A percentile compares a stretch with the other conserved stretches of the same genome.
Conservation (phyloP, 768 basidiomycete genomes). For the Suillus tomentosus region DNA sequence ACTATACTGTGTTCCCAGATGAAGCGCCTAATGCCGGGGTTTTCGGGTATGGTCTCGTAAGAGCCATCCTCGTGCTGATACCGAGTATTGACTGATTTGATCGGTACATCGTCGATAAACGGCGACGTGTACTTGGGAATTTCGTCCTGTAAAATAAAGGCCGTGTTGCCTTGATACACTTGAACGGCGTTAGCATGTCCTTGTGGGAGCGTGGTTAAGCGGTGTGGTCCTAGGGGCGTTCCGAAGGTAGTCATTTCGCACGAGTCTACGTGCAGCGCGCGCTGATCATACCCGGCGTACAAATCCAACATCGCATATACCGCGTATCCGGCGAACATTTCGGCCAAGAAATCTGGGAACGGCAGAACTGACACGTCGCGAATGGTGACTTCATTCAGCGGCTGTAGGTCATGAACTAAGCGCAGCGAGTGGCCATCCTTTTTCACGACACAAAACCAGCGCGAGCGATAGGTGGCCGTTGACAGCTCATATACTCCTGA, state of each 20-base stretch:
- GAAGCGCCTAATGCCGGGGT: too few species aligned
- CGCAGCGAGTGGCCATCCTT: slow-evolving; percentile 39
- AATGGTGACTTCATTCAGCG: slow-evolving; percentile 40
- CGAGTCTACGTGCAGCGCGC: slow-evolving; percentile 29
- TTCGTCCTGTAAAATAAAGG: slow-evolving; percentile 39
- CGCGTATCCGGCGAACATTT: slow-evolving; percentile 34
- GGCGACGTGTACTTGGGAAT: slow-evolving; percentile 39
- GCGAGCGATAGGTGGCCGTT: slow-evolving; percentile 7
- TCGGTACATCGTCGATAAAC: slow-evolving; percentile 42
- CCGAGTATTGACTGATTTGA: slow-evolving; percentile 34
- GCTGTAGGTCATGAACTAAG: slow-evolving; percentile 40
- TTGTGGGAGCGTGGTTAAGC: slow-evolving; percentile 39
- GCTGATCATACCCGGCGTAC: slow-evolving; percentile 40
- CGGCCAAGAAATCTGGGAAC: slow-evolving; percentile 28
- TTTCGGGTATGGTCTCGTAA: too few species aligned
- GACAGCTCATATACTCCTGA: slow-evolving; percentile 35
- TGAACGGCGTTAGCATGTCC: slow-evolving; percentile 44
- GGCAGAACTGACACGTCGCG: slow-evolving; percentile 26
- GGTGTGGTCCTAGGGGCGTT: slow-evolving; percentile 36
- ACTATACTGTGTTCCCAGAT: too few species aligned
- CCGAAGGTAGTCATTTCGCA: slow-evolving; percentile 45
- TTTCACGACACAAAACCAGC: slow-evolving; percentile 23
- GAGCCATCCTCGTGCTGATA: slow-evolving; percentile 23
- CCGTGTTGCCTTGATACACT: slow-evolving; percentile 43
- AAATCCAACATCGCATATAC: slow-evolving; percentile 37